Conservation (phyloP, 805 yeast genomes). For the Wickerhamiella qilinensis region DNA sequence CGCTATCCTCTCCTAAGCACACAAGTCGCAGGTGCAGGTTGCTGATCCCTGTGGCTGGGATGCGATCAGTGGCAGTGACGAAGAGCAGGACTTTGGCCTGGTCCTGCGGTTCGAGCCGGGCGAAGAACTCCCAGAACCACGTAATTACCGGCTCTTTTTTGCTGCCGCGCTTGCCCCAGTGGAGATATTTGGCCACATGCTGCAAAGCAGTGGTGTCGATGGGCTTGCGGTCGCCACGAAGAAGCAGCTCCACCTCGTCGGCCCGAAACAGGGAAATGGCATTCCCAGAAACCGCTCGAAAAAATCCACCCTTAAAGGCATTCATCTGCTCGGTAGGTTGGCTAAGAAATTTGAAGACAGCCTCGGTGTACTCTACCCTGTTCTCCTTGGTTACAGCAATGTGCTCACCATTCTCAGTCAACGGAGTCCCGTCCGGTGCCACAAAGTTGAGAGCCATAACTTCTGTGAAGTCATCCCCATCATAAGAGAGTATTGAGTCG, state of each 20-base stretch:
- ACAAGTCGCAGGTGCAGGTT: constrained; percentile 60
- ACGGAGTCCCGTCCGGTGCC: constrained; percentile 40
- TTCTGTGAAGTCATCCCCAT: constrained; percentile 29
- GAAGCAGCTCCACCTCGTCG: constrained; percentile 60
- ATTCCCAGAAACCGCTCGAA: constrained; percentile 60
- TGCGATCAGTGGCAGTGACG: constrained; percentile 78
- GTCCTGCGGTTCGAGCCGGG: constrained; percentile 26
- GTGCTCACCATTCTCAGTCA: constrained; percentile 42
- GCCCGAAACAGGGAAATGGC: constrained; percentile 68
- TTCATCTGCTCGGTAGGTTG: constrained; percentile 35
- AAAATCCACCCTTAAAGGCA: constrained; percentile 56
- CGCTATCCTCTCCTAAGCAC: constrained; percentile 30
- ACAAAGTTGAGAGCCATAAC: constrained; percentile 47
- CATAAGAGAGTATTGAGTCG: constrained; percentile 29
- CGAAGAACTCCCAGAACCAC: constrained; percentile 84
- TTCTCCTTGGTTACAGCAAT: constrained; percentile 43
- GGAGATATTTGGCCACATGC: constrained; percentile 57
- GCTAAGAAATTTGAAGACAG: constrained; percentile 46
- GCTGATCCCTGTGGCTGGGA: constrained; percentile 85
- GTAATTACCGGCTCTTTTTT: constrained; percentile 28
- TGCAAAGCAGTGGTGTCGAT: constrained; percentile 52
- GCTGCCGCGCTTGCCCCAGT: constrained; percentile 31
- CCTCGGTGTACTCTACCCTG: constrained; percentile 41
- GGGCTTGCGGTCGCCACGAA: constrained; percentile 62
- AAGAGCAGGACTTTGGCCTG: constrained; percentile 57